A percentile compares a stretch with the other conserved stretches of the same genome.
These are phyloP conservation scores for Aspergillus homomorphus DNA, from an alignment of 495 filamentous ascomycete genomes.

Conservation along the genomic window DNA sequence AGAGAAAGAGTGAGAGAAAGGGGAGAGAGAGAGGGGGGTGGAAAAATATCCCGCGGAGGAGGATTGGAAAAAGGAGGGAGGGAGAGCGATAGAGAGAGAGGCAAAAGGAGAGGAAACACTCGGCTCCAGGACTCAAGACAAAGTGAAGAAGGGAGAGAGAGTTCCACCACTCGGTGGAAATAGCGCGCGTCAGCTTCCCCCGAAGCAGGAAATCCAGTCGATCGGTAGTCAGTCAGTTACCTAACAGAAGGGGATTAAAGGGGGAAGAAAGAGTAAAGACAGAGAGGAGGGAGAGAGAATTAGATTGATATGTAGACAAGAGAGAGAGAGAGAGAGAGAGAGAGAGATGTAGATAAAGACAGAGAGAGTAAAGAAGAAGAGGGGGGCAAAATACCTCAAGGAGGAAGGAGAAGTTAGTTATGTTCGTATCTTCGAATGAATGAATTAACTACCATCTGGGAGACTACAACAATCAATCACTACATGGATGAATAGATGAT, in stretches of 20 bases:
- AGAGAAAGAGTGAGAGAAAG: background rate
- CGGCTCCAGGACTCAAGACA: background rate
- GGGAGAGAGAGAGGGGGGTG: constrained; percentile 3
- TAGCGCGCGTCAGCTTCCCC: background rate
- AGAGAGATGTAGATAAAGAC: background rate
- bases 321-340: background rate
- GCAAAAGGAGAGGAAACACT: background rate
- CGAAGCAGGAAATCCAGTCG: background rate
- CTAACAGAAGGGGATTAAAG: background rate
- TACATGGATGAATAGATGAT: background rate
- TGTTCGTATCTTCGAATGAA: too few relatives aligned
- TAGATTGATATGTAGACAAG: background rate
- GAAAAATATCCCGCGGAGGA: constrained; percentile 14
- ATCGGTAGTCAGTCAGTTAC: background rate
- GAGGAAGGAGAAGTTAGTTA: background rate
- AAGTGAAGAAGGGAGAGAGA: background rate
- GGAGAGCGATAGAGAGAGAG: background rate
- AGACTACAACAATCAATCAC: too few relatives aligned
- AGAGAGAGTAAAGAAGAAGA: background rate
- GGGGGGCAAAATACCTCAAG: background rate
- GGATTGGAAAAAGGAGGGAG: constrained; percentile 4
- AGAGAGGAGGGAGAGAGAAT: background rate
- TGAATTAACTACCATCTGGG: too few relatives aligned
- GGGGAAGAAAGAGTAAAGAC: background rate
- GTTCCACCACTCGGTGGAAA: background rate